Evolutionary conservation across 805 yeast species (phyloP).

Genomic region (Teunomyces gatunensis): DNA sequence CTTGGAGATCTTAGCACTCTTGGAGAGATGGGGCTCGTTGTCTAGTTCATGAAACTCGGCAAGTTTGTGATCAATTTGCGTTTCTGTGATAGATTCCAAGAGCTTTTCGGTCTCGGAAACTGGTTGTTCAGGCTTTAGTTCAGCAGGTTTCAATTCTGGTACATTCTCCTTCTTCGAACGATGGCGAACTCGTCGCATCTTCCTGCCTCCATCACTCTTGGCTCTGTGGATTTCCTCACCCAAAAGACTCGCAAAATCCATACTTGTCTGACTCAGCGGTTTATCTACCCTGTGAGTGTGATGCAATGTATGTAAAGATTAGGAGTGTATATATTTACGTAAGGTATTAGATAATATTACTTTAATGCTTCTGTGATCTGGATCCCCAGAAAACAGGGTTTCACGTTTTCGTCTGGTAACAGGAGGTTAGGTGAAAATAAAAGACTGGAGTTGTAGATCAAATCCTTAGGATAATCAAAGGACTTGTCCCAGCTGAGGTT

Average conservation of each 20-base stretch:
- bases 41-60: constrained; percentile 14
- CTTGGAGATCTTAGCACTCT: constrained; percentile 16
- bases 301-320: no score
- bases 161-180: constrained; percentile 10
- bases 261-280: constrained; percentile 12
- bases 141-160: constrained; percentile 1
- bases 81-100: constrained; percentile 17
- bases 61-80: constrained; percentile 21
- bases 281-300: background rate
- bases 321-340: no score
- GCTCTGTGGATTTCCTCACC: constrained; percentile 48
- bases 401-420: no score
- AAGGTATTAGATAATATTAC: no score
- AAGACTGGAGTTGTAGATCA: no score
- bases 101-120: constrained; percentile 13
- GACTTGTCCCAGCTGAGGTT: no score
- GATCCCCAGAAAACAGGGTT: no score
- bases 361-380: no score
- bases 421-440: no score
- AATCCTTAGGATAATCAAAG: no score
- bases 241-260: constrained; percentile 51
- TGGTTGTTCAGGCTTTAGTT: background rate
- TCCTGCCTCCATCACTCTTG: constrained; percentile 24
- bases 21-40: constrained; percentile 10
- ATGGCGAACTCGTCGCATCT: constrained; percentile 4